phyloP scores from a whole-genome alignment of 495 filamentous ascomycete species.

The Stereocaulon alpinum region DNA sequence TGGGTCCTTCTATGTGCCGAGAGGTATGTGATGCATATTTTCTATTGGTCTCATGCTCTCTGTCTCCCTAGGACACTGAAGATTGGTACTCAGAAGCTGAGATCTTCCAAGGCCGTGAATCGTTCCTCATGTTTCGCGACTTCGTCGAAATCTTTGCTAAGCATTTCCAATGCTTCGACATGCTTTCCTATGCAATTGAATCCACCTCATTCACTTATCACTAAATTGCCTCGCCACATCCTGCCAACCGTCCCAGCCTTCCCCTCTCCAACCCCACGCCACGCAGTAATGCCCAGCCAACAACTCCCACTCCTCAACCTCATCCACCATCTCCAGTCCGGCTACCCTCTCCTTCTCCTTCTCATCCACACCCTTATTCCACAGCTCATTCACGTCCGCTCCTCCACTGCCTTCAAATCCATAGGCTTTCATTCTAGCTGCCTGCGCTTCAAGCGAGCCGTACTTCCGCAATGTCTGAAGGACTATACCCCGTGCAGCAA shows the following conservation, averaged over 20 bases:
- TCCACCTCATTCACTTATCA: not conserved
- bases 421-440: constrained; percentile 47
- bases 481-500: constrained; percentile 71
- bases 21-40: too few species aligned
- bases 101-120: not conserved
- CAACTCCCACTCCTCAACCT: constrained; percentile 89
- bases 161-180: not conserved
- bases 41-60: too few species aligned
- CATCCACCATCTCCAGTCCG: constrained; percentile 77
- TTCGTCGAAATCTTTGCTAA: not conserved
- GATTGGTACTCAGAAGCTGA: not conserved
- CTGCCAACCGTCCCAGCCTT: constrained; percentile 34
- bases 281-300: constrained; percentile 85
- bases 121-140: not conserved
- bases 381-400: constrained; percentile 62
- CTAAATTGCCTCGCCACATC: constrained; percentile 24
- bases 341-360: constrained; percentile 76
- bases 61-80: not conserved
- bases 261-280: constrained; percentile 70
- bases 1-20: too few species aligned
- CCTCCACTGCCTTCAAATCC: constrained; percentile 47
- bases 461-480: constrained; percentile 74
- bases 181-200: not conserved
- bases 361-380: constrained; percentile 58
- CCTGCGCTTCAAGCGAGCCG: constrained; percentile 53